phyloP scores from a whole-genome alignment of 1,284 basidiomycete species.

The Cryptococcus sp. region DNA sequence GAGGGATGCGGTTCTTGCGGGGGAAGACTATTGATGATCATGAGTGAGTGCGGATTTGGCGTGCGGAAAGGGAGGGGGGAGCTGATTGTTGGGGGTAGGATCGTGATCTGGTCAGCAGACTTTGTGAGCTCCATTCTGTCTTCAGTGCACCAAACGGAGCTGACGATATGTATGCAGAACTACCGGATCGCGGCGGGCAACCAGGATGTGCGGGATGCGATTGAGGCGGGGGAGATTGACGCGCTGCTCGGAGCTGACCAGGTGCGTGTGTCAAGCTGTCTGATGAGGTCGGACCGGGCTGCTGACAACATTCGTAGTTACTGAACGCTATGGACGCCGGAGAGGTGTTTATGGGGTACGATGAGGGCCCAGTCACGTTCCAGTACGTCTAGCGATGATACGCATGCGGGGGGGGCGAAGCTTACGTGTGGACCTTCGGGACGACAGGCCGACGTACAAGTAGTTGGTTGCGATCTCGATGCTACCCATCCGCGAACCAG shows the following conservation, averaged over 20 bases:
- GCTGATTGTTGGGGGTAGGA: constrained; percentile 19
- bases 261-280: constrained; percentile 54
- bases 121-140: constrained; percentile 49
- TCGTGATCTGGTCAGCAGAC: constrained; percentile 87
- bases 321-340: constrained; percentile 65
- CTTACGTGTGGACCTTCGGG: constrained; percentile 30
- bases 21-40: constrained; percentile 86
- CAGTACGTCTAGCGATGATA: constrained; percentile 23
- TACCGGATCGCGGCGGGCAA: constrained; percentile 89
- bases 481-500: not conserved
- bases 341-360: constrained; percentile 74
- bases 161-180: constrained; percentile 54
- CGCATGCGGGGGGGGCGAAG: not conserved
- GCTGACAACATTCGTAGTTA: constrained; percentile 54
- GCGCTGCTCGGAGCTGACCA: constrained; percentile 78
- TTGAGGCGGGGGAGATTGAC: constrained; percentile 64
- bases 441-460: constrained; percentile 50
- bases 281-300: not conserved
- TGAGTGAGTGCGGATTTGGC: constrained; percentile 59
- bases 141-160: not conserved
- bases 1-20: constrained; percentile 77
- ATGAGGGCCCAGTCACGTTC: constrained; percentile 85
- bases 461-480: constrained; percentile 28
- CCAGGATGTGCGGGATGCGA: constrained; percentile 67
- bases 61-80: not conserved